Conservation (phyloP, 495 filamentous ascomycete genomes). For the Penicillium antarcticum region DNA sequence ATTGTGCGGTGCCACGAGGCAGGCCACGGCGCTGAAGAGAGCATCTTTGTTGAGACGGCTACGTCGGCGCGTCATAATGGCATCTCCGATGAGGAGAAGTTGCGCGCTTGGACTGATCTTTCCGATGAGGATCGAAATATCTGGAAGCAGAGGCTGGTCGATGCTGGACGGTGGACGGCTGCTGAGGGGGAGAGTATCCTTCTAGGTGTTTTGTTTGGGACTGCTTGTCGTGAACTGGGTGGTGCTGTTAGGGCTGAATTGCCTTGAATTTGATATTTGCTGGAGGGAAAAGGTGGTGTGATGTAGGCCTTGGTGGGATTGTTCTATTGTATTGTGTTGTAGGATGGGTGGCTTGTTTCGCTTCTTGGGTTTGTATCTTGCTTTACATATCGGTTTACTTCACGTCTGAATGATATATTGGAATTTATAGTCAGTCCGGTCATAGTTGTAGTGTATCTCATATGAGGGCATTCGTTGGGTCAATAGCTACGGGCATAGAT, state of each 20-base stretch:
- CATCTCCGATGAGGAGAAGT: conserved; percentile 22
- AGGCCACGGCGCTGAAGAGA: conserved; percentile 18
- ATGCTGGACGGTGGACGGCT: conserved; percentile 70
- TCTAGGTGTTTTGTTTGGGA: conserved; percentile 70
- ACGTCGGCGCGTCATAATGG: conserved; percentile 1
- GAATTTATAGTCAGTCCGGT: neutral
- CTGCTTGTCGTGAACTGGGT: conserved; percentile 58
- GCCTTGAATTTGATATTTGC: conserved; percentile 7
- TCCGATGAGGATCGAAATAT: conserved; percentile 49
- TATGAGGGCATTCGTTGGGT: too few species aligned
- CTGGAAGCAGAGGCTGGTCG: conserved; percentile 68
- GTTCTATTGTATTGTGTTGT: too few species aligned
- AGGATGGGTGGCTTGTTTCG: neutral
- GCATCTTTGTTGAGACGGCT: conserved; percentile 21
- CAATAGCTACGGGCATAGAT: too few species aligned
- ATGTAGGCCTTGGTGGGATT: too few species aligned
- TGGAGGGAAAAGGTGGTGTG: too few species aligned
- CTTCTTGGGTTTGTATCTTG: neutral
- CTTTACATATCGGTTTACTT: conserved; percentile 1
- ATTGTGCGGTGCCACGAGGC: conserved; percentile 23
- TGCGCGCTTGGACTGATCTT: conserved; percentile 67
- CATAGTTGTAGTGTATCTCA: neutral
- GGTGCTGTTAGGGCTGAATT: conserved; percentile 36
- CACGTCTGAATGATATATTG: conserved; percentile 5
- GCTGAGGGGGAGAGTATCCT: conserved; percentile 71